Base-by-base conservation (phyloP, 768 basidiomycete genomes). In the Termitomyces sp. region DNA sequence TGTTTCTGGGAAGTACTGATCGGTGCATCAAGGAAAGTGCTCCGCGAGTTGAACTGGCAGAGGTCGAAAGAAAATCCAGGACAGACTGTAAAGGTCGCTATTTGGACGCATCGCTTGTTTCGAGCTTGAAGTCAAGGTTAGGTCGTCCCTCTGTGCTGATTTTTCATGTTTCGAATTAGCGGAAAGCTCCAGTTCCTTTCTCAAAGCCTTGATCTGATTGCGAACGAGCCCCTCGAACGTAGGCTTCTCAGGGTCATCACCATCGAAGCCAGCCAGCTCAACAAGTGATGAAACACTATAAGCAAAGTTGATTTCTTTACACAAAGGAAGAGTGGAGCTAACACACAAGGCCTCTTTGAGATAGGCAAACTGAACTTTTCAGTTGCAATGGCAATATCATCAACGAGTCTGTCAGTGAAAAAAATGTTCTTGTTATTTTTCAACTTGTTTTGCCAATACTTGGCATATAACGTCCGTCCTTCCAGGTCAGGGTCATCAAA, bases 341-440 rank as follows among this genome's bases (percentile, higher is more conserved):
- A 78, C 89, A 60, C 68, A 94, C 92, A 94, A 94, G 3, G 84
- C 90, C 71, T 94, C 93, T 69, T 95, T 94, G 65, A 95, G 75
- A 70, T 92, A 94, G 0, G 93, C 91, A 69, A 94, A 64, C 87
- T 90, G 75, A 94, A 94, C 33, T 76, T 74, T 34, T 79, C 75
- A 0, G 91, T 93, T 58, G 72, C 54, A 11, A 77, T 72, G 6
- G 86, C 89, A 30, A 90, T 74, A 61, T 84, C 80, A 12, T 80
- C 70, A 18, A 86, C 76, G 34, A 94, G 77, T 13, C 73, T 61
- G 62, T 91, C 86, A 0, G 92, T 84, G 75, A 91, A 93, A 4
- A 74, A 70, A 61, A 93, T 78, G 15, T 78, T 73, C 51, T 82
- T 71, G 72, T 90, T 93, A 67, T 70, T 65, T 57, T 75, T 69